These are phyloP conservation scores for Metschnikowia aberdeeniae DNA, from an alignment of 805 yeast genomes.

Conservation along the genomic window DNA sequence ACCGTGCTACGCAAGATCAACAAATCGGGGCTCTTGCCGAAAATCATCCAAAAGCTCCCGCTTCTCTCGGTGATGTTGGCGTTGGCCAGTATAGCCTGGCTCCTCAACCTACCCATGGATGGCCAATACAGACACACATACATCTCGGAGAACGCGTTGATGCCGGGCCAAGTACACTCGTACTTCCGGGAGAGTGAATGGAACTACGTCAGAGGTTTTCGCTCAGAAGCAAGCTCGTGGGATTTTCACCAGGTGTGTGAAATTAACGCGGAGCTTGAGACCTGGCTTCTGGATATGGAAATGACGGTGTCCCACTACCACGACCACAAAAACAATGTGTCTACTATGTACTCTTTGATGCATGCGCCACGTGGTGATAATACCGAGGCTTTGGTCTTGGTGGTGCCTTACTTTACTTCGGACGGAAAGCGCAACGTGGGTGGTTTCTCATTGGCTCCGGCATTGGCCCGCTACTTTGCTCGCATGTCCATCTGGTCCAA, in stretches of 20 bases:
- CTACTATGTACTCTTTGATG: constrained; percentile 66
- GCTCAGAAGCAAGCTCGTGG: constrained; percentile 51
- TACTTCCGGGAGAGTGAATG: constrained; percentile 93
- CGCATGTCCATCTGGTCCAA: constrained; percentile 95
- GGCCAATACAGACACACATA: constrained; percentile 84
- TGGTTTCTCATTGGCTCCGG: constrained; percentile 69
- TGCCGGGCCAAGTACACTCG: constrained; percentile 94
- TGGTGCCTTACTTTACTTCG: constrained; percentile 79
- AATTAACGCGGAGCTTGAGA: constrained; percentile 45
- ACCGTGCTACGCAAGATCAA: constrained; percentile 35
- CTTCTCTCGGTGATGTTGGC: constrained; percentile 31
- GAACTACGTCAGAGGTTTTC: constrained; percentile 83
- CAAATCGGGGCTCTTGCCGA: constrained; percentile 38
- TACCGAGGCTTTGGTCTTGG: constrained; percentile 89
- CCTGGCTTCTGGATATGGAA: constrained; percentile 72
- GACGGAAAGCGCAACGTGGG: constrained; percentile 69
- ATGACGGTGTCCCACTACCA: constrained; percentile 52
- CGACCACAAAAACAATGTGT: constrained; percentile 13
- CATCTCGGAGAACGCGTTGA: constrained; percentile 90
- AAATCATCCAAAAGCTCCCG: constrained; percentile 31
- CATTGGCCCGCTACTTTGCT: constrained; percentile 74
- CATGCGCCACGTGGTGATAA: constrained; percentile 96
- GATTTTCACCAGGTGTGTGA: constrained; percentile 22
- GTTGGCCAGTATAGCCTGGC: constrained; percentile 35
- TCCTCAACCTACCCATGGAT: constrained; percentile 66